Evolutionary conservation across 2,329 filamentous ascomycete genomes (phyloP), one percentile per base, ranked within the genome.

Genomic region (Septoria linicola): DNA sequence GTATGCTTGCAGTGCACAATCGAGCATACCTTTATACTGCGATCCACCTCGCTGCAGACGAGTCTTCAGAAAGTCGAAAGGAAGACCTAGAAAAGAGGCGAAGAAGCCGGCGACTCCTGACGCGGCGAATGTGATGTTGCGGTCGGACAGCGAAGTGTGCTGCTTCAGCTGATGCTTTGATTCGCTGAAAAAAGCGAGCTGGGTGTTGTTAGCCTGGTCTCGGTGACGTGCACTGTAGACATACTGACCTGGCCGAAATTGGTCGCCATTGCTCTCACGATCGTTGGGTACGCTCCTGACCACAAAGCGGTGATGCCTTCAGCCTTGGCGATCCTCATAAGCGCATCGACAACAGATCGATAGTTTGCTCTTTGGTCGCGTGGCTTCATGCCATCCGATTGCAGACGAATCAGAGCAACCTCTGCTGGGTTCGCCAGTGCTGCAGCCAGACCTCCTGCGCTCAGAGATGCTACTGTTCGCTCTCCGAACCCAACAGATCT

Each of bases 31-130:
- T 63, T 82, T 86, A 72, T 97, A 97, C 6, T 89, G 90, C 50
- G 92, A 63, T 65, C 83, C 83, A 34, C 91, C 91, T 77, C 95
- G 95, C 77, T 97, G 92, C 70, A 97, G 71, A 44, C 92, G 80
- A 16, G 93, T 97, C 84, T 97, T 97, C 74, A 96, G 86, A 72
- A 99, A 97, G 75, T 99, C 92, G 67, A 99, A 97, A 0, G 93
- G 92, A 69, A 99, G 73, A 43, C 85, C 90, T 70, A 97, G 89
- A 80, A 96, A 96, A 59, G 84, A 89, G 19, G 92, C 93, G 65
- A 97, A 97, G 79, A 99, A 97, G 0, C 93, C 92, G 2, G 92
- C 93, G 53, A 96, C 82, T 36, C 87, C 91, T 42, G 87, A 91
- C 4, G 93, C 92, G 1, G 82, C 84, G 53, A 97, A 79, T 0